Base-by-base conservation (phyloP, 306 rosid genomes). In the Vachellia pachyceras region DNA sequence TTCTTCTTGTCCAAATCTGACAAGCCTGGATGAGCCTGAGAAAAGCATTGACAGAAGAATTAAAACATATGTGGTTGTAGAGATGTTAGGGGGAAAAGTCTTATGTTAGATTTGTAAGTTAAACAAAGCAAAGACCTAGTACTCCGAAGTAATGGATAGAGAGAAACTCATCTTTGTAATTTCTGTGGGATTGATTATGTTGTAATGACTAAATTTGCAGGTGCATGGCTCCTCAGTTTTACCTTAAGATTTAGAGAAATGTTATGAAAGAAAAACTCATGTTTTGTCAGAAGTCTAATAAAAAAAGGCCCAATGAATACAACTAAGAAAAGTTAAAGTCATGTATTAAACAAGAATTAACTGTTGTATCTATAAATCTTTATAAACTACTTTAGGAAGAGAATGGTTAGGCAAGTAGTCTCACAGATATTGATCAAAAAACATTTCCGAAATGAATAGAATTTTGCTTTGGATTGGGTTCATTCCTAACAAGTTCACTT, bases 11-110 rank as follows among this genome's bases (percentile, higher is more conserved):
- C 95, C 46, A 79, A 36, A n/a, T 91, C 95, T 58, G 89, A n/a
- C 57, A 91, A 84, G 69, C 85, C 82, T 80, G 83, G 92, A 83
- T 91, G 95, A 13, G 95, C 89, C 95, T 91, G 90, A 73, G 75
- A 64, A 49, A 74, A 72, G 33, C 73, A 20, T 41, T 72, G 9
- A 14, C 49, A 45, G 41, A 61, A 65, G 40, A 66, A 64, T 50
- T 41, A 35, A 49, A 66, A 63, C 36, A 12, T 35, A 40, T 18
- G 18, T 67, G 49, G 49, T 9, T 17, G 46, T n/a, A 45, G 41
- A 68, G 18, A 23, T 10, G 5, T 58, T 23, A 55, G 65, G n/a
- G n/a, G n/a, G n/a, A n/a, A n/a, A n/a, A n/a, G n/a, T n/a, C n/a
- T n/a, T n/a, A 29, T 29, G 33, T 29, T 29, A 29, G 33, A 29